Base-by-base conservation (phyloP, 352 stramenopile species). In the Stramenopiles sp. region DNA sequence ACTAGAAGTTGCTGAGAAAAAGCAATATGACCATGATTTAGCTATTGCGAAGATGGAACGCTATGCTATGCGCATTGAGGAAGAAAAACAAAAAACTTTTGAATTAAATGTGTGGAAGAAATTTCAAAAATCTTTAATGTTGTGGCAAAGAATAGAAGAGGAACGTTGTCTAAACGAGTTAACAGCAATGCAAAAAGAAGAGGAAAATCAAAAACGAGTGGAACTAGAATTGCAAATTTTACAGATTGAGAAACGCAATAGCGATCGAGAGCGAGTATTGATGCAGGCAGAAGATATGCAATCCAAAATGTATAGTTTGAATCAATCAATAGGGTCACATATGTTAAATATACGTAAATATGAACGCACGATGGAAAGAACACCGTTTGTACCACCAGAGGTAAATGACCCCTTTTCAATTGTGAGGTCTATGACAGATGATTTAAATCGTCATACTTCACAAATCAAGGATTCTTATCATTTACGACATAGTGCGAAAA, bases 201-300 rank as follows among this genome's bases (percentile, higher is more conserved):
- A 76, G 31, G 31, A 31, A 76, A 13, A 76, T 31, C 65, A 76
- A 33, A 76, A 76, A 33, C 13, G 4, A 20, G 65, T 76, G 4
- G 65, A 76, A 13, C 30, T 13, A 1, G 13, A 33, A 31, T 13
- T 13, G 4, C 4, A 20, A 33, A 31, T 33, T 31, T 33, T 7
- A 76, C 4, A 4, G 13, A 13, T 76, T 1, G 65, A 76, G 7
- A 33, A 33, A 33, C 30, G 65, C 7, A 33, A 33, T 13, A 31
- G 65, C 30, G 65, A 31, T 31, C 65, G 31, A 7, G 65, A 76
- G 65, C 30, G 31, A 13, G 30, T 76, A 31, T 31, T 76, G 7
- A 76, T 76, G 65, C 65, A 76, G 13, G 30, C 65, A 13, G 65
- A 76, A 76, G 65, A 76, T 33, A 76, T 76, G 65, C 30, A 31